Base-by-base conservation (phyloP, 202 grass and related monocot genomes). In the Zoysia matrella region DNA sequence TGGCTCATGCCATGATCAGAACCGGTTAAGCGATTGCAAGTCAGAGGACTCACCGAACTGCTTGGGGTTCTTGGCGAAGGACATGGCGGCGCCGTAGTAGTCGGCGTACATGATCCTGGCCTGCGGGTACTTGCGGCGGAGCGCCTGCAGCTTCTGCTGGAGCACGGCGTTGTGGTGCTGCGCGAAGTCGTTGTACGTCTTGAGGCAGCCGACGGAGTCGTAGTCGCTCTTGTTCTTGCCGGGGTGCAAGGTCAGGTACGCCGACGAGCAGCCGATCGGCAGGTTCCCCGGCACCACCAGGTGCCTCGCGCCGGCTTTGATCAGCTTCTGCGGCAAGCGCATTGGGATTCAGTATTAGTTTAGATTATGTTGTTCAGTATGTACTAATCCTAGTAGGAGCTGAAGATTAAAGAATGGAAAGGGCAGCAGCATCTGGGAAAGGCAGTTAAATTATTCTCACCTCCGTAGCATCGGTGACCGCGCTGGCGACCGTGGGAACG, bases 261-360 rank as follows among this genome's bases (percentile, higher is more conserved):
- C 87, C 55, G 91, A 83, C 54, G 91, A 97, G 86, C 94, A 97
- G 42, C 94, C 94, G 1, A 93, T 86, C 3, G 94, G 94, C 65
- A 97, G 86, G 86, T 89, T 97, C 49, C 90, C 94, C 4, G 94
- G 94, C 73, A 97, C 94, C 86, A 97, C 77, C 84, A 97, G 87
- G 83, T 93, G 84, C 70, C 47, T 80, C 55, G 91, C 94, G 18
- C 94, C 94, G 61, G 78, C 88, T 15, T 74, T 86, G 84, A 97
- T 91, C 71, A 97, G 18, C 64, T 86, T 91, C 94, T 97, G 88
- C 0, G 47, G 49, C n/a, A 36, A 11, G 1, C 0, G 12, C 4
- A 45, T 68, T 47, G 78, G 7, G 60, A 74, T 78, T 82, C n/a
- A 47, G 46, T 7, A 51, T 10, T 51, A 56, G 53, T 15, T 56